Evolutionary conservation across 805 yeast species (phyloP), one percentile per base, ranked within the genome.

Genomic region (Candida nitratophila): DNA sequence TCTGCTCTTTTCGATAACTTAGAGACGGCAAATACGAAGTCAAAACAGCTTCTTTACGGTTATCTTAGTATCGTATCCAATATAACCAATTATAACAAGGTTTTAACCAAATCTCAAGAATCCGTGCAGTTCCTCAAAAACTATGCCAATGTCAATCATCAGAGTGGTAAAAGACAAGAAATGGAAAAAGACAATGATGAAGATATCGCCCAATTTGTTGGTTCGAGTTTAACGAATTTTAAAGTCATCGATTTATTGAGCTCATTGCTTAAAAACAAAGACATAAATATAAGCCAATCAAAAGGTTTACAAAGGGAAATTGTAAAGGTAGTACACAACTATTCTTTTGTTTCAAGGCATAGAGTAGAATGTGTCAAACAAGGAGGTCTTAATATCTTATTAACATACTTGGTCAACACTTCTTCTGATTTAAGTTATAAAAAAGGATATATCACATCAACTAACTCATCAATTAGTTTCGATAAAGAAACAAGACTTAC

Each of bases 331-430:
- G 47, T 76, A 10, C 54, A 58, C 46, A 65, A 66, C 52, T 50
- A 74, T 1, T 53, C 74, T 1, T 35, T 46, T 3, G 54, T 53
- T 20, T 54, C 55, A 26, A 34, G 32, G 0, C 52, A 54, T 2
- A 60, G 70, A 22, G 55, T 60, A 11, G 69, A 62, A n/a, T 49
- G 74, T 5, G 71, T 71, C 10, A 62, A 68, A 39, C 77, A 74
- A 50, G 80, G 79, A 1, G 72, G 69, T 0, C 47, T 74, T 34
- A 66, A 60, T 37, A 48, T 70, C 1, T 32, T 69, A 1, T 42
- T 77, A 12, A 63, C 66, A 10, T 76, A 62, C 40, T 57, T 77
- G 29, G 54, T 70, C 1, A 53, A 65, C 16, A 54, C 50, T 6
- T 62, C 69, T 3, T 53, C 50, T 4, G 44, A 47, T 15, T 24